Evolutionary conservation across 176 grass and related monocot species (phyloP), one percentile per base, ranked within the genome.

Genomic region (Zoysia pacifica): DNA sequence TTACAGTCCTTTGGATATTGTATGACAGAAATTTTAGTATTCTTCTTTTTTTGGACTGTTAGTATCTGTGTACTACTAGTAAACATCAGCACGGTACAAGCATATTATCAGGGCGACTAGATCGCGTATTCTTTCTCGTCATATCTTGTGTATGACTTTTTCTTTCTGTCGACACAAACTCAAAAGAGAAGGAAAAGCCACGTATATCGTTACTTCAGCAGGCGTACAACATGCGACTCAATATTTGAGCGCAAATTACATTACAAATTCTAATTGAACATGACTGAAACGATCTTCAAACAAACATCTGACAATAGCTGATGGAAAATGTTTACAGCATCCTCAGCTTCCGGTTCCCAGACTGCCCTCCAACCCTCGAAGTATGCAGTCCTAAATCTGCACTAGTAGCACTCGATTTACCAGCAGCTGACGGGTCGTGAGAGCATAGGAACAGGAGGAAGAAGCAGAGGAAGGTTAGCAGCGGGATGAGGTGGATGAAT

Each of bases 361-460:
- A 55, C 28, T 18, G 79, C 86, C 41, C 62, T 1, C 45, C 81
- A 6, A 58, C 5, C 5, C 50, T 54, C 11, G 2, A 38, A 8
- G n/a, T 11, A 14, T 9, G 3, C 18, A 35, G 15, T 6, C 4
- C 14, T 45, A 61, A 61, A 40, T 38, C 36, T 14, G 62, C 11
- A 39, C 12, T 5, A 13, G 37, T 61, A 46, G 53, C 43, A 76
- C 61, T 35, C 61, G 53, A 45, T 8, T 73, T 79, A 92, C 86
- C 90, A 5, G 83, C 14, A 0, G 70, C 2, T 45, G 86, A 86
- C 2, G 90, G 90, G 65, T 81, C 87, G 76, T 86, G 90, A 11
- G 90, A 93, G 84, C 78, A 64, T 62, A 93, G 83, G 77, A 84
- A 89, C 67, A 93, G 90, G 45, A 92, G 64, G 87, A 93, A 80